These are phyloP conservation scores for Cochlearia excelsa DNA, from an alignment of 345 rosid genomes.

Conservation along the genomic window DNA sequence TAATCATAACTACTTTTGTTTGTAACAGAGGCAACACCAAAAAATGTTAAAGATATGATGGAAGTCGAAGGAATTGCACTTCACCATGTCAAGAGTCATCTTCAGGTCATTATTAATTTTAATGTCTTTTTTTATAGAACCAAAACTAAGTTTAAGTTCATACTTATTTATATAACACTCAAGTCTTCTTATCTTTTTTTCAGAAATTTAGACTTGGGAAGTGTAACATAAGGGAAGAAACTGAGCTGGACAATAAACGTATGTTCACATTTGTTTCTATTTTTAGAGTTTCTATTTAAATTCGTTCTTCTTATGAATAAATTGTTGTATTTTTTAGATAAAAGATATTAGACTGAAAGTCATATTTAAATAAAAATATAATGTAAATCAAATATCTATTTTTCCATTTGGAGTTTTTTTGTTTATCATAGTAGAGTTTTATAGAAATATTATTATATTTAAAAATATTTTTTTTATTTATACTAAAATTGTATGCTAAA, in stretches of 20 bases:
- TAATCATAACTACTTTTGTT: not conserved
- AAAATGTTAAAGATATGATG: slow-evolving; percentile 26
- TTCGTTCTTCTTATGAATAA: too few species aligned
- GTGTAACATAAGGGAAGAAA: slow-evolving; percentile 19
- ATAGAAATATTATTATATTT: too few species aligned
- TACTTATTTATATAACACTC: not conserved
- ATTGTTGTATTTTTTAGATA: too few species aligned
- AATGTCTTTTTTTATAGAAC: not conserved
- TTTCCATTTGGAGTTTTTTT: too few species aligned
- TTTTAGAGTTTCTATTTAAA: too few species aligned
- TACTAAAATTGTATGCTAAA: too few species aligned
- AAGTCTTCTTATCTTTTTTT: slow-evolving; percentile 4
- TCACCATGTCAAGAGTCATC: slow-evolving; percentile 37
- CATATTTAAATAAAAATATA: too few species aligned
- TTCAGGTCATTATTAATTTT: slow-evolving; percentile 18
- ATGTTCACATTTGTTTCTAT: slow-evolving; percentile 3
- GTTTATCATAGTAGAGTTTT: too few species aligned
- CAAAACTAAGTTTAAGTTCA: not conserved
- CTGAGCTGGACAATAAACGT: slow-evolving; percentile 15
- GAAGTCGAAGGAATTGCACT: slow-evolving; percentile 33
- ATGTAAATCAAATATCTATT: too few species aligned
- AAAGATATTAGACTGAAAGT: too few species aligned
- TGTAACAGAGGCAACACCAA: slow-evolving; percentile 29
- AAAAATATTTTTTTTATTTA: too few species aligned
- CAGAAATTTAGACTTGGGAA: slow-evolving; percentile 35